Evolutionary conservation across 164 flowering plant genomes (phyloP).

Genomic region (Warburgia ugandensis): DNA sequence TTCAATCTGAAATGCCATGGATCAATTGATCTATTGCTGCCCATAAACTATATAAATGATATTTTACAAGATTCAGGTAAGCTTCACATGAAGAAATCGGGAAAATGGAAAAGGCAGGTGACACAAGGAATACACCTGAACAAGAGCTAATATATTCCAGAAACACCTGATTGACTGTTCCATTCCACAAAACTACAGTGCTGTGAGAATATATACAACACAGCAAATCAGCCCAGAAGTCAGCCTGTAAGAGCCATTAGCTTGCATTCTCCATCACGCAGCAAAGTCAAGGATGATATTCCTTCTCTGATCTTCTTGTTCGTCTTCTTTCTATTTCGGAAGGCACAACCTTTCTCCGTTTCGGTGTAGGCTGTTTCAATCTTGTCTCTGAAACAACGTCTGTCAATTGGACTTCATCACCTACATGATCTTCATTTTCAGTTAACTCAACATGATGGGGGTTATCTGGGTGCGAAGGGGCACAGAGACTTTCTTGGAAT

Average conservation of each 20-base stretch:
- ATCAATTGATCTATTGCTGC: no score
- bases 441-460: neutral
- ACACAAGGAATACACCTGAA: no score
- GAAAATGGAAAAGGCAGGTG: no score
- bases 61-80: no score
- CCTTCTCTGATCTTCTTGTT: conserved; percentile 8
- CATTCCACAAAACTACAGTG: no score
- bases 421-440: conserved; percentile 1
- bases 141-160: no score
- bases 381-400: conserved; percentile 11
- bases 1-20: no score
- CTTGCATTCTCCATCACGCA: no score
- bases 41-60: no score
- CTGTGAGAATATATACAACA: neutral
- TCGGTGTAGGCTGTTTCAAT: conserved; percentile 23
- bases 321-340: conserved; percentile 15
- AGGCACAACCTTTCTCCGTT: conserved; percentile 25
- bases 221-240: neutral
- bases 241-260: neutral
- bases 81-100: no score
- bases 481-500: conserved; percentile 14
- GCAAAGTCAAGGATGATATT: no score
- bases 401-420: conserved; percentile 11
- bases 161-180: no score
- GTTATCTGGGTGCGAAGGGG: conserved; percentile 2